Conservation (phyloP, 1,284 basidiomycete genomes). For the Polyporus tsugae region DNA sequence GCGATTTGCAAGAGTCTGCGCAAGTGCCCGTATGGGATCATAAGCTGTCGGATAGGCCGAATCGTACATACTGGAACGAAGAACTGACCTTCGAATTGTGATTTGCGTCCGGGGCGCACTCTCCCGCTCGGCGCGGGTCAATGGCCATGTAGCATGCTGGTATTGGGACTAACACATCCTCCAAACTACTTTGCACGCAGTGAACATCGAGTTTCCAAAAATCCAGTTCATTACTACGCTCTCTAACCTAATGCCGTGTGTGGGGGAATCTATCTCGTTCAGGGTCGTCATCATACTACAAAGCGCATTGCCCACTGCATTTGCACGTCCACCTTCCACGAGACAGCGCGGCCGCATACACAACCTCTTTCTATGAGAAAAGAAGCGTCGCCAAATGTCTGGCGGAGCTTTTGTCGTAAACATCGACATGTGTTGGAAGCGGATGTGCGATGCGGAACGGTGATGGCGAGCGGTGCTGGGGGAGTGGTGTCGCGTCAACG, state of each 20-base stretch:
- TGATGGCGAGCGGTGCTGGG: not conserved
- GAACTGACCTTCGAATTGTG: too few relatives aligned
- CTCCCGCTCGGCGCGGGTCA: too few relatives aligned
- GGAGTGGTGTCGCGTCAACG: not conserved
- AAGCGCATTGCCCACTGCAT: slow-evolving; percentile 15
- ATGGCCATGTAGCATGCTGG: too few relatives aligned
- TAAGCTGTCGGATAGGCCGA: too few relatives aligned
- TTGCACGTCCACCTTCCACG: slow-evolving; percentile 7
- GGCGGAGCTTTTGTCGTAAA: not conserved
- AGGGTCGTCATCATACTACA: slow-evolving; percentile 11
- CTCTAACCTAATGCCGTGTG: slow-evolving; percentile 27
- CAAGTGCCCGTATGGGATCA: too few relatives aligned
- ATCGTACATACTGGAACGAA: too few relatives aligned
- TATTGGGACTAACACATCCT: too few relatives aligned
- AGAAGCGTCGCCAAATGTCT: slow-evolving; percentile 1
- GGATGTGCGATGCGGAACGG: not conserved
- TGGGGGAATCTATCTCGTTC: slow-evolving; percentile 20
- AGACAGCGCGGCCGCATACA: not conserved
- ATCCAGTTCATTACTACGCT: slow-evolving; percentile 29
- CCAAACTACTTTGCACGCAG: not conserved
- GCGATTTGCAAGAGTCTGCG: too few relatives aligned
- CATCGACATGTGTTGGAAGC: not conserved
- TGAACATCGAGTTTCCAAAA: slow-evolving; percentile 1
- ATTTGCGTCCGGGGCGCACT: too few relatives aligned
- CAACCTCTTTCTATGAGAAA: not conserved